These are phyloP conservation scores for Gynandropsis gynandra DNA, from an alignment of 345 rosid genomes.

Conservation along the genomic window DNA sequence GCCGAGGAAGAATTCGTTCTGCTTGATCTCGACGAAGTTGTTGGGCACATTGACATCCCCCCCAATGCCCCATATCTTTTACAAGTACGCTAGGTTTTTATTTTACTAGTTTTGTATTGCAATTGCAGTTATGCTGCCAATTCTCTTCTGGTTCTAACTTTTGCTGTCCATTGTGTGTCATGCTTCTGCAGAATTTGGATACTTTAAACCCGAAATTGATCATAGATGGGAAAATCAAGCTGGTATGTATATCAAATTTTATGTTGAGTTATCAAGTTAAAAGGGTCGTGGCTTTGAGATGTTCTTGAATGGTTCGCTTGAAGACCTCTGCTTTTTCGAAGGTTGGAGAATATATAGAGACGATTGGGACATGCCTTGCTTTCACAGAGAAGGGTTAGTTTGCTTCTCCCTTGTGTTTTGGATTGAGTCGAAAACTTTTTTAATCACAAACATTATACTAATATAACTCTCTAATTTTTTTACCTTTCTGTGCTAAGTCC, in stretches of 20 bases:
- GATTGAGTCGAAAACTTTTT: too few relatives aligned
- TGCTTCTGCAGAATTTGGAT: conserved; percentile 45
- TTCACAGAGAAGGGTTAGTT: conserved; percentile 41
- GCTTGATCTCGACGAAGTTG: conserved; percentile 49
- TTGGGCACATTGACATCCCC: conserved; percentile 39
- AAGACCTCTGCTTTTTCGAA: conserved; percentile 8
- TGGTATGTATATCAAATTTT: conserved; percentile 26
- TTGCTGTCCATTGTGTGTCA: neutral
- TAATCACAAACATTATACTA: too few relatives aligned
- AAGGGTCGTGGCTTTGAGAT: neutral
- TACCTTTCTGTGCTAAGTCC: too few relatives aligned
- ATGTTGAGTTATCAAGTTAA: neutral
- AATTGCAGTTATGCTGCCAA: neutral
- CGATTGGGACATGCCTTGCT: conserved; percentile 52
- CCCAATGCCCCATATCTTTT: conserved; percentile 44
- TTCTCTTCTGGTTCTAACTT: neutral
- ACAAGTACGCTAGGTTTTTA: conserved; percentile 27
- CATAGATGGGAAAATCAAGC: conserved; percentile 46
- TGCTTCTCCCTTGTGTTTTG: neutral
- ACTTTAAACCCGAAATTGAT: conserved; percentile 46
- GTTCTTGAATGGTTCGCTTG: neutral
- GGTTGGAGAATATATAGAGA: conserved; percentile 58
- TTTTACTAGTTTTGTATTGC: neutral
- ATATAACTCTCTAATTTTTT: too few relatives aligned
- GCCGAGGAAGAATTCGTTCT: conserved; percentile 38